Evolutionary conservation across 1,284 basidiomycete genomes (phyloP).

Genomic region (Phellopilus nigrolimitatus): DNA sequence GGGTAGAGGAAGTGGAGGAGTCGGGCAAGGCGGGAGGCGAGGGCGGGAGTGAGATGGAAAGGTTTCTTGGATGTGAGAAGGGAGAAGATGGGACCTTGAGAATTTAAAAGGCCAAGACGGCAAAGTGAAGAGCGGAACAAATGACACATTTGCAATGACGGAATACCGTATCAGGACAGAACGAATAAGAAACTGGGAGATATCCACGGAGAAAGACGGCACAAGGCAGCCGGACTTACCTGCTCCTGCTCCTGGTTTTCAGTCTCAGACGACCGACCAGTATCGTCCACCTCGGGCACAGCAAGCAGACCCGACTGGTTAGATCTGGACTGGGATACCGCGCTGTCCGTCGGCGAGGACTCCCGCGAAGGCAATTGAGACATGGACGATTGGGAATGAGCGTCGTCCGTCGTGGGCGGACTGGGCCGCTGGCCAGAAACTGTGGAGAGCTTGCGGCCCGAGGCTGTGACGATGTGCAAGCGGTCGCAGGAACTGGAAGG

Average conservation of each 20-base stretch:
- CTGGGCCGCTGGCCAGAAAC: slow-evolving; percentile 5
- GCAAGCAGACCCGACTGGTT: slow-evolving; percentile 13
- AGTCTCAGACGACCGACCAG: background rate
- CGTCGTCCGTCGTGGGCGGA: slow-evolving; percentile 5
- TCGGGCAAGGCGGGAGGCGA: slow-evolving; percentile 10
- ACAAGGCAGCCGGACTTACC: slow-evolving; percentile 12
- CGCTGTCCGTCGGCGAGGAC: slow-evolving; percentile 1
- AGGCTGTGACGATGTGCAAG: slow-evolving; percentile 21
- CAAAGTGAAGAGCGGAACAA: background rate
- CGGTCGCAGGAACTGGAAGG: slow-evolving; percentile 16
- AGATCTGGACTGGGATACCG: background rate
- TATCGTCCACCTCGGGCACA: slow-evolving; percentile 15
- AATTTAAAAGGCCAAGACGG: background rate
- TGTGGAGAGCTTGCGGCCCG: slow-evolving; percentile 18
- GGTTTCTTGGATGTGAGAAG: background rate
- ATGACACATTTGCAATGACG: slow-evolving; percentile 8
- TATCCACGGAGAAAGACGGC: background rate
- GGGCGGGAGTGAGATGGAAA: slow-evolving; percentile 14
- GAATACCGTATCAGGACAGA: background rate
- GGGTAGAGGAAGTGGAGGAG: slow-evolving; percentile 4
- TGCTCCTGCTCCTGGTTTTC: too few species aligned
- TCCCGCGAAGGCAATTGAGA: background rate
- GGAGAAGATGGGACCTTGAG: background rate
- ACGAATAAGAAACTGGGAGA: background rate
- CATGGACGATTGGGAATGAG: background rate